A percentile compares a stretch with the other conserved stretches of the same genome.
These are phyloP conservation scores for Stephania cephalantha DNA, from an alignment of 164 flowering plant genomes.

Conservation along the genomic window DNA sequence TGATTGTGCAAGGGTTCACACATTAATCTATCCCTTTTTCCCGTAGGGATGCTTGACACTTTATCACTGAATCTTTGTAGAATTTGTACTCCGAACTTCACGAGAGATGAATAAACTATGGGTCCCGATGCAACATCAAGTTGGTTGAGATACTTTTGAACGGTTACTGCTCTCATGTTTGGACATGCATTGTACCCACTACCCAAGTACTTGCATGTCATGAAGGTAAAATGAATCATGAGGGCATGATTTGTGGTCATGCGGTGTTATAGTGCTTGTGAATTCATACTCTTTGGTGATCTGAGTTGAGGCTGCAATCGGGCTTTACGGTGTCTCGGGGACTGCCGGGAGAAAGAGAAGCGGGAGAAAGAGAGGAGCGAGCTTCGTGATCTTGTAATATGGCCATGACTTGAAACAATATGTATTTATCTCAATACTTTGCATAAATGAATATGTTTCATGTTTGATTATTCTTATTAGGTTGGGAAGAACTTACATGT, in stretches of 20 bases:
- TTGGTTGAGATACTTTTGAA: no score
- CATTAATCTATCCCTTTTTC: no score
- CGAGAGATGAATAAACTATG: conserved; percentile 95
- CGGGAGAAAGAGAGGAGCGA: conserved; percentile 96
- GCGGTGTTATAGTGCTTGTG: conserved; percentile 78
- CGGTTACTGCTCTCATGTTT: no score
- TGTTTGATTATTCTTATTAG: no score
- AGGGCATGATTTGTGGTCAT: conserved; percentile 76
- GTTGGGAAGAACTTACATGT: no score
- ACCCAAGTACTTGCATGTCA: conserved; percentile 49
- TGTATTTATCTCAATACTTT: neutral
- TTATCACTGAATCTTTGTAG: conserved; percentile 80
- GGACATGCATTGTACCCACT: no score
- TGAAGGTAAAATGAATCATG: conserved; percentile 48
- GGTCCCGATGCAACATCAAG: conserved; percentile 99
- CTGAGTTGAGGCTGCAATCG: conserved; percentile 83
- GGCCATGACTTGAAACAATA: conserved; percentile 15
- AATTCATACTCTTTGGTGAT: conserved; percentile 79
- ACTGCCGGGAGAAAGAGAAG: conserved; percentile 86
- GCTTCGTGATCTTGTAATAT: conserved; percentile 94
- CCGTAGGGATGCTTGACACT: conserved; percentile 74
- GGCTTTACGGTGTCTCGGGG: conserved; percentile 97
- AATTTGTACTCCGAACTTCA: conserved; percentile 88
- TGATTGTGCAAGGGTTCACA: no score
- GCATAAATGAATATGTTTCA: neutral